Evolutionary conservation across 1,284 basidiomycete genomes (phyloP).

Genomic region (Sporisorium reilianum): DNA sequence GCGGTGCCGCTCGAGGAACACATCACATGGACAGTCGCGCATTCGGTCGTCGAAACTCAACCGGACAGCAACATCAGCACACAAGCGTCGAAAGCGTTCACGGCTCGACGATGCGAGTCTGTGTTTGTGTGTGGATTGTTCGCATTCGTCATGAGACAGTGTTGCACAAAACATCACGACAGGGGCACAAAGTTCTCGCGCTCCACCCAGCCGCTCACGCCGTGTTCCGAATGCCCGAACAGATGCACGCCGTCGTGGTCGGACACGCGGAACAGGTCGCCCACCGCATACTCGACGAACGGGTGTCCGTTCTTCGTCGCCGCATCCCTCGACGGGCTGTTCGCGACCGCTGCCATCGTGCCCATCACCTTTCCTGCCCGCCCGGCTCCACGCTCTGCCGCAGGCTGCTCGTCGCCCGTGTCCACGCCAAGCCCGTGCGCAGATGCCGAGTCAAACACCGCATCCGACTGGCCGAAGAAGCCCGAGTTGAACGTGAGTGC

Average conservation of each 20-base stretch:
- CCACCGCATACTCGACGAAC: conserved; percentile 44
- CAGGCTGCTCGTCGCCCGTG: not conserved
- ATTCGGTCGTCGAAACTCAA: too few species aligned
- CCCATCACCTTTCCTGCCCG: not conserved
- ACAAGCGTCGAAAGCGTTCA: too few species aligned
- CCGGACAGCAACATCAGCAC: too few species aligned
- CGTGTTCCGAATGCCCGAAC: conserved; percentile 47
- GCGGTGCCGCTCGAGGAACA: too few species aligned
- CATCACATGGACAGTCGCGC: too few species aligned
- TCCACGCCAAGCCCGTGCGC: conserved; percentile 12
- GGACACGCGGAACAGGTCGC: conserved; percentile 50
- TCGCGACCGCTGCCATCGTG: conserved; percentile 46
- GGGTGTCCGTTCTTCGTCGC: conserved; percentile 31
- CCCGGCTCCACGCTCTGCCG: not conserved
- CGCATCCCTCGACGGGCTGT: conserved; percentile 15
- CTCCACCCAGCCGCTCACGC: conserved; percentile 51
- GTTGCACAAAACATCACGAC: too few species aligned
- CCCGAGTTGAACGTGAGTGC: conserved; percentile 51
- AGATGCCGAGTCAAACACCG: conserved; percentile 20
- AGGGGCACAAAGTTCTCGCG: conserved; percentile 45
- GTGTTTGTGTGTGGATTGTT: too few species aligned
- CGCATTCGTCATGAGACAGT: too few species aligned
- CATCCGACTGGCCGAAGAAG: conserved; percentile 41
- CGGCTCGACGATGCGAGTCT: too few species aligned
- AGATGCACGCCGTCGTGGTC: conserved; percentile 27